Percentiles rank a stretch among this genome's conserved stretches.
Conservation (phyloP, 495 filamentous ascomycete species). For the Parathielavia hyrcaniae region DNA sequence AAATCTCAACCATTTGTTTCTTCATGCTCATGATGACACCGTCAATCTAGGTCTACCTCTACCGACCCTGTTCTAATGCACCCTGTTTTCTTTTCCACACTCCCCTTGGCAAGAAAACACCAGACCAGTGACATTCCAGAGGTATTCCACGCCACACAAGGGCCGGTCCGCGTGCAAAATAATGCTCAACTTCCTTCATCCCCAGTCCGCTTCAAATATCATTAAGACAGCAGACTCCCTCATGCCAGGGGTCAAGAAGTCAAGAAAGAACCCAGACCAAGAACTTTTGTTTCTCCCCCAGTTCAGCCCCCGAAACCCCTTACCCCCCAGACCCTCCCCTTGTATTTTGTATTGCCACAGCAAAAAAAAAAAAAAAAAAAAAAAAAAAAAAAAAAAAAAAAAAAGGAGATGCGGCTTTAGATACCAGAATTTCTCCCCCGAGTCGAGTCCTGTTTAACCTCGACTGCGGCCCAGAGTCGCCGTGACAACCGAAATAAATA, state of each 20-base stretch:
- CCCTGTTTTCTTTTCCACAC: background rate
- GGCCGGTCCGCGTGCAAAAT: too few species aligned
- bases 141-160: too few species aligned
- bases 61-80: conserved; percentile 25
- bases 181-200: background rate
- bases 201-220: conserved; percentile 5
- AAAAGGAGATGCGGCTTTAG: conserved; percentile 3
- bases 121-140: too few species aligned
- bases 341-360: conserved; percentile 8
- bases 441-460: conserved; percentile 27
- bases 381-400: conserved; percentile 3
- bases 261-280: conserved; percentile 12
- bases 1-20: conserved; percentile 3
- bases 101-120: background rate
- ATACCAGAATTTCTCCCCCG: conserved; percentile 14
- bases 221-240: conserved; percentile 5
- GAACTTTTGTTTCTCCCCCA: conserved; percentile 17
- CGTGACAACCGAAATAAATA: conserved; percentile 19
- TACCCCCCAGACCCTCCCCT: background rate
- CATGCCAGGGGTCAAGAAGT: background rate
- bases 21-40: conserved; percentile 12
- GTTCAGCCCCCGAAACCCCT: conserved; percentile 3
- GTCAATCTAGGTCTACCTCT: conserved; percentile 30
- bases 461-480: conserved; percentile 14
- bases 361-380: background rate